Conservation (phyloP, 2,329 filamentous ascomycete genomes). For the Rugonectria rugulosa region DNA sequence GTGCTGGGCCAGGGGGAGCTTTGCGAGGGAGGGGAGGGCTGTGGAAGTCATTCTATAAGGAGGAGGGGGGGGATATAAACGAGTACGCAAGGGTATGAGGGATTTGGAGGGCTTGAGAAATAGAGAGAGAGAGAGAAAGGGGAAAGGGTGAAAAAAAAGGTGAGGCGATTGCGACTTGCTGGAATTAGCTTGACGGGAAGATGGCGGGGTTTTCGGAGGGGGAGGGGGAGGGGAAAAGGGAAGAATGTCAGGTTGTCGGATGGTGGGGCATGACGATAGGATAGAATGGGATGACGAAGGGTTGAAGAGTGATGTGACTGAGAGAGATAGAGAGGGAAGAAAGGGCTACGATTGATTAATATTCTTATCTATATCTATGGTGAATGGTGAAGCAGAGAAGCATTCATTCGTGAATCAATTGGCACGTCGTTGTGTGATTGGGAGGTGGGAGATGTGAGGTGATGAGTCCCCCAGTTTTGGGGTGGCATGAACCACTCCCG, state of each 20-base stretch:
- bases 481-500: neutral
- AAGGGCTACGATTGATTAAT: neutral
- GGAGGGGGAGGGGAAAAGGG: neutral
- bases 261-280: slow-evolving; percentile 15
- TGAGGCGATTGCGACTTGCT: neutral
- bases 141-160: neutral
- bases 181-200: neutral
- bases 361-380: neutral
- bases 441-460: neutral
- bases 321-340: too few relatives aligned
- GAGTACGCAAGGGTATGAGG: neutral
- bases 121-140: neutral
- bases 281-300: neutral
- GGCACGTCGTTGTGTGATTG: neutral
- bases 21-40: slow-evolving; percentile 43
- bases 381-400: too few relatives aligned
- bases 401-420: neutral
- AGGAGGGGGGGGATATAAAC: neutral
- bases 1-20: slow-evolving; percentile 45
- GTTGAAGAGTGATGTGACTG: too few relatives aligned
- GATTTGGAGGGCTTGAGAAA: neutral
- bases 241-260: slow-evolving; percentile 14
- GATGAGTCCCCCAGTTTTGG: neutral
- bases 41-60: slow-evolving; percentile 36
- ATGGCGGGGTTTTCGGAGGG: slow-evolving; percentile 4